A percentile compares a stretch with the other conserved stretches of the same genome.
phyloP scores from a whole-genome alignment of 2,329 filamentous ascomycete species.

The Trichophyton verrucosum region DNA sequence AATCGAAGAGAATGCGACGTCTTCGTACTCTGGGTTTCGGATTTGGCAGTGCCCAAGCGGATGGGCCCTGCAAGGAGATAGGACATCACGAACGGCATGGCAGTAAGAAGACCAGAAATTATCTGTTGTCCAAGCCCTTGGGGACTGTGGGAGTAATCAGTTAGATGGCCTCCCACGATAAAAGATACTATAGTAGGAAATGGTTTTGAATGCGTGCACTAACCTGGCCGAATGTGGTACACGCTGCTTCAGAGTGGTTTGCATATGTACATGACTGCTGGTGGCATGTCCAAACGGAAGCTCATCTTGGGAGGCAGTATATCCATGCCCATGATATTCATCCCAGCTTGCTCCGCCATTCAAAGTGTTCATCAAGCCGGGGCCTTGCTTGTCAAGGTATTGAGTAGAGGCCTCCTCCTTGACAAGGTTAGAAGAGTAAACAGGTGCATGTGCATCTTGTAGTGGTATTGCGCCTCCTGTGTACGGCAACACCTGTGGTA shows the following conservation, averaged over 20 bases:
- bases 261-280: background rate
- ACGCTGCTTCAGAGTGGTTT: background rate
- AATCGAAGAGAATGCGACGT: background rate
- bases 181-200: too few species aligned
- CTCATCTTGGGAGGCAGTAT: background rate
- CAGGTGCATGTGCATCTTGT: conserved; percentile 1
- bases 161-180: too few species aligned
- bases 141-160: background rate
- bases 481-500: background rate
- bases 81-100: background rate
- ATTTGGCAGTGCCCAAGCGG: background rate
- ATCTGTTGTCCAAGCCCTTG: background rate
- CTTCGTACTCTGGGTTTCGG: background rate
- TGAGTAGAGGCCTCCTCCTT: background rate
- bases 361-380: background rate
- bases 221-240: background rate
- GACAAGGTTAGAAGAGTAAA: background rate
- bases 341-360: background rate
- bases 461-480: background rate
- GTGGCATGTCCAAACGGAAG: background rate
- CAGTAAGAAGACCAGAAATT: background rate
- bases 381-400: background rate
- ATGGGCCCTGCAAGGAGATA: background rate
- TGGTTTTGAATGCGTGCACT: too few species aligned
- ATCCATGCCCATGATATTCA: background rate